Conservation (phyloP, 2,329 filamentous ascomycete genomes). For the Exophiala xenobiotica region DNA sequence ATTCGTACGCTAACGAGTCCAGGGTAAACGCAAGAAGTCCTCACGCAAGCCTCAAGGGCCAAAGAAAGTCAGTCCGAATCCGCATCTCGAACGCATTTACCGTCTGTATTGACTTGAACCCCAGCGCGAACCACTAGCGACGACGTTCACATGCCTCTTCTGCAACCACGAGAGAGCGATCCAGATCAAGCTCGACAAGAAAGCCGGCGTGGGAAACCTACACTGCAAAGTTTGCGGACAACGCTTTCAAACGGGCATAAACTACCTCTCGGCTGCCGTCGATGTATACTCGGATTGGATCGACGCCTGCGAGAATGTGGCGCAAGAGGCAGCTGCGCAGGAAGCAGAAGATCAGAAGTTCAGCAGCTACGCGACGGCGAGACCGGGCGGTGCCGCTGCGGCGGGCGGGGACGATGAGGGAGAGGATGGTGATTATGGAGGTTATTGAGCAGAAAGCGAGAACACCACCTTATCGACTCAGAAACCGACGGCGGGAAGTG, state of each 20-base stretch:
- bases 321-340: slow-evolving; percentile 55
- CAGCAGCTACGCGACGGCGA: slow-evolving; percentile 32
- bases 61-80: slow-evolving; percentile 44
- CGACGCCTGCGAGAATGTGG: slow-evolving; percentile 79
- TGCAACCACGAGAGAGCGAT: slow-evolving; percentile 97
- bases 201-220: slow-evolving; percentile 78
- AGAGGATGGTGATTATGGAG: slow-evolving; percentile 50
- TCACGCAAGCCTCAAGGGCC: slow-evolving; percentile 59
- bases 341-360: slow-evolving; percentile 33
- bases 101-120: background rate
- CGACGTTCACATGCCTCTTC: slow-evolving; percentile 93
- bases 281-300: slow-evolving; percentile 99
- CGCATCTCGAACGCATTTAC: background rate
- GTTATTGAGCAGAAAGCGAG: no score
- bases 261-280: slow-evolving; percentile 79
- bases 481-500: no score
- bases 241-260: slow-evolving; percentile 87
- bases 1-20: no score
- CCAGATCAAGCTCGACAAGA: slow-evolving; percentile 89
- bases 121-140: slow-evolving; percentile 53
- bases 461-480: no score
- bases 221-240: slow-evolving; percentile 93
- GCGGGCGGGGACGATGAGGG: slow-evolving; percentile 29
- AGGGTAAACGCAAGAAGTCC: slow-evolving; percentile 92
- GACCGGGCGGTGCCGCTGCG: slow-evolving; percentile 27